Conservation (phyloP, 2,329 filamentous ascomycete species). For the Colletotrichum siamense region DNA sequence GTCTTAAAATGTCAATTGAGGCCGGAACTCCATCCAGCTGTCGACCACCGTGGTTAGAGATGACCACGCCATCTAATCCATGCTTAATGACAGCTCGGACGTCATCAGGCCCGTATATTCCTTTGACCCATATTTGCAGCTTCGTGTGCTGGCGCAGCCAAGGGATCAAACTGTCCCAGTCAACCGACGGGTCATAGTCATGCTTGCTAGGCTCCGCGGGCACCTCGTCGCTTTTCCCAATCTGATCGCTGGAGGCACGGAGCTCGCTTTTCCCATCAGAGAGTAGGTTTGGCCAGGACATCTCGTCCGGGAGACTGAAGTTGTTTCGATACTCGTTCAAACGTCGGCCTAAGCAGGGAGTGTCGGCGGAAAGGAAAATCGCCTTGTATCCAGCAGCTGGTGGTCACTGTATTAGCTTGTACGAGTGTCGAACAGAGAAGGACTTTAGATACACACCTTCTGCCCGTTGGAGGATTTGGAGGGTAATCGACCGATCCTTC, state of each 20-base stretch:
- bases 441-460: constrained; percentile 38
- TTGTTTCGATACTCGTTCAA: constrained; percentile 59
- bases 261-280: constrained; percentile 24
- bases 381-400: constrained; percentile 46
- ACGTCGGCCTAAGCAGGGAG: constrained; percentile 56
- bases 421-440: background rate
- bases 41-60: constrained; percentile 74
- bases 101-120: constrained; percentile 42
- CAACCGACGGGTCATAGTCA: background rate
- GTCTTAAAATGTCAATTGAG: constrained; percentile 48
- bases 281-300: background rate
- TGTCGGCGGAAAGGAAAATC: constrained; percentile 60
- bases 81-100: constrained; percentile 39
- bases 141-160: constrained; percentile 52
- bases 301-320: constrained; percentile 36
- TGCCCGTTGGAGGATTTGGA: constrained; percentile 44
- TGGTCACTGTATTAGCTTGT: background rate
- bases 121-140: constrained; percentile 48
- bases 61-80: constrained; percentile 70
- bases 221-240: background rate
- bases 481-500: constrained; percentile 48
- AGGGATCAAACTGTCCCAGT: constrained; percentile 53
- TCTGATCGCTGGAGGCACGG: background rate
- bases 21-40: constrained; percentile 47
- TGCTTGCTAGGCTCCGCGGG: background rate